These are phyloP conservation scores for Helianthus annuus DNA, from an alignment of 129 eudicot genomes.

Conservation along the genomic window HanXRQr2.0-SUNRISE NC_035436.2:141923567-141924066, in stretches of 20 bases:
- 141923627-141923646: slow-evolving; percentile 93
- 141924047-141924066: slow-evolving; percentile 10
- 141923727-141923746: slow-evolving; percentile 62
- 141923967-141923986: slow-evolving; percentile 53
- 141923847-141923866: slow-evolving; percentile 95
- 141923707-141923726: slow-evolving; percentile 83
- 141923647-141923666: slow-evolving; percentile 91
- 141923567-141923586: slow-evolving; percentile 93
- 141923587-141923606: slow-evolving; percentile 80
- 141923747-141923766: slow-evolving; percentile 52
- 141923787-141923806: slow-evolving; percentile 72
- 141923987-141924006: slow-evolving; percentile 26
- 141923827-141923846: slow-evolving; percentile 76
- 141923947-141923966: slow-evolving; percentile 74
- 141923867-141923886: slow-evolving; percentile 83
- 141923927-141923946: slow-evolving; percentile 77
- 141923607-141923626: slow-evolving; percentile 84
- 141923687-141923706: slow-evolving; percentile 80
- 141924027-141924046: slow-evolving; percentile 9
- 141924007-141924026: slow-evolving; percentile 34
- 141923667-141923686: slow-evolving; percentile 84
- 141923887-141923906: slow-evolving; percentile 78
- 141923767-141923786: slow-evolving; percentile 54
- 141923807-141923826: slow-evolving; percentile 75
- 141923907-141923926: slow-evolving; percentile 94